phyloP scores from a whole-genome alignment of 371 early-diverging fungal genomes.

The Mucor circinelloides region DNA sequence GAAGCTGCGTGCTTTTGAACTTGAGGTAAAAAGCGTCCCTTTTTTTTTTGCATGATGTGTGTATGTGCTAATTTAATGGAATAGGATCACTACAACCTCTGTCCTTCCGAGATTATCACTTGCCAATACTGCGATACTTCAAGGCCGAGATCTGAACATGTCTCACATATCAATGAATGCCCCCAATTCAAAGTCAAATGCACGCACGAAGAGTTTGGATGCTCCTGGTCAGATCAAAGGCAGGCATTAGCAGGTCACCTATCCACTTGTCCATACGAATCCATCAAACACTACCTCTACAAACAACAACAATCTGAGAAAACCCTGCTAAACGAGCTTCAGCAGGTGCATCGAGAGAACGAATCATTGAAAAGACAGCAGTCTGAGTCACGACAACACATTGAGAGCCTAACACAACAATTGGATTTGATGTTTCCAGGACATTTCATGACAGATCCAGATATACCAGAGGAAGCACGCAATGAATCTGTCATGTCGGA shows the following conservation, averaged over 20 bases:
- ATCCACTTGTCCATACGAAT: conserved; percentile 60
- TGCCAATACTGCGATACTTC: conserved; percentile 65
- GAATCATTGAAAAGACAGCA: conserved; percentile 50
- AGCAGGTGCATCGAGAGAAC: conserved; percentile 44
- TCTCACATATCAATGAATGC: conserved; percentile 56
- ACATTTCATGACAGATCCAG: conserved; percentile 28
- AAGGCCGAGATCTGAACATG: conserved; percentile 50
- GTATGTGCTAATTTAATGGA: neutral
- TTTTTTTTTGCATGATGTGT: neutral
- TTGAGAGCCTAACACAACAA: conserved; percentile 45
- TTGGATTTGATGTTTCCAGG: conserved; percentile 45
- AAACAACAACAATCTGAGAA: conserved; percentile 52
- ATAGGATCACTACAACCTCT: conserved; percentile 63
- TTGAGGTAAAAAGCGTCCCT: conserved; percentile 45
- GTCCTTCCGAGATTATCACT: conserved; percentile 59
- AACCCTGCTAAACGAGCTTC: conserved; percentile 49
- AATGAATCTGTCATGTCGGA: conserved; percentile 44
- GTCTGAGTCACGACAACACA: conserved; percentile 39
- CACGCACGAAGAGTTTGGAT: conserved; percentile 57
- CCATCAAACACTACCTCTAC: conserved; percentile 58
- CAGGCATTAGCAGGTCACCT: conserved; percentile 43
- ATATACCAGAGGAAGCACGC: conserved; percentile 30
- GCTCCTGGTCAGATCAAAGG: conserved; percentile 63
- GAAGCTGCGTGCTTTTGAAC: conserved; percentile 46
- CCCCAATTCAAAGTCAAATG: conserved; percentile 56